Evolutionary conservation across 495 filamentous ascomycete genomes (phyloP).

Genomic region (Parachaetomium inaequale): DNA sequence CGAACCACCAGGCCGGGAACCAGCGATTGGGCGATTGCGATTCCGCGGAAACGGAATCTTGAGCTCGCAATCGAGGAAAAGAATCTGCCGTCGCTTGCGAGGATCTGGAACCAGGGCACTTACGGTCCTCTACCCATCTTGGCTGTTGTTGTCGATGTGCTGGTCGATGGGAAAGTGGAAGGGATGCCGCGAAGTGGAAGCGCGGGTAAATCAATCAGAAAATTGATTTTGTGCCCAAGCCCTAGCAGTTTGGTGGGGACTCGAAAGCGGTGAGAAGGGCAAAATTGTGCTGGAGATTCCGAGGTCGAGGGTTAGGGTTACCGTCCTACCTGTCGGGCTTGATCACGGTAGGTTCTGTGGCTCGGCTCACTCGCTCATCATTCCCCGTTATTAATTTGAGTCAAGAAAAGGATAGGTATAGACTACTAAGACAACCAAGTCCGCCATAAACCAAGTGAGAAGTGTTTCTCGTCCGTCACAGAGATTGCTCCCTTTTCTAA

Average conservation of each 20-base stretch:
- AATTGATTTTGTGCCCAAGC: constrained; percentile 36
- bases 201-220: constrained; percentile 22
- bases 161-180: constrained; percentile 33
- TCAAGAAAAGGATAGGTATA: background rate
- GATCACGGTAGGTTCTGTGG: too few species aligned
- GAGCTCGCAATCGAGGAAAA: background rate
- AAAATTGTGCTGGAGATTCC: constrained; percentile 6
- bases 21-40: background rate
- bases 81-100: background rate
- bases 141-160: constrained; percentile 32
- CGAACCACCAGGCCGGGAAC: background rate
- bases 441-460: background rate
- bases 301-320: constrained; percentile 14
- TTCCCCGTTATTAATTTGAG: too few species aligned
- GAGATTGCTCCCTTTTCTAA: constrained; percentile 33
- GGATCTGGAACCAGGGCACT: constrained; percentile 24
- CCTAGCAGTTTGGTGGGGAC: constrained; percentile 31
- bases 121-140: constrained; percentile 53
- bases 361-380: too few species aligned
- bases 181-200: constrained; percentile 24
- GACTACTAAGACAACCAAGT: background rate
- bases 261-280: constrained; percentile 23
- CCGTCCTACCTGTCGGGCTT: background rate
- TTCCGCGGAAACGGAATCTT: background rate
- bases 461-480: constrained; percentile 8